Evolutionary conservation across 192 early-diverging fungal genomes (phyloP), one percentile per base, ranked within the genome.

Genomic region (Nowakowskiella sp.): DNA sequence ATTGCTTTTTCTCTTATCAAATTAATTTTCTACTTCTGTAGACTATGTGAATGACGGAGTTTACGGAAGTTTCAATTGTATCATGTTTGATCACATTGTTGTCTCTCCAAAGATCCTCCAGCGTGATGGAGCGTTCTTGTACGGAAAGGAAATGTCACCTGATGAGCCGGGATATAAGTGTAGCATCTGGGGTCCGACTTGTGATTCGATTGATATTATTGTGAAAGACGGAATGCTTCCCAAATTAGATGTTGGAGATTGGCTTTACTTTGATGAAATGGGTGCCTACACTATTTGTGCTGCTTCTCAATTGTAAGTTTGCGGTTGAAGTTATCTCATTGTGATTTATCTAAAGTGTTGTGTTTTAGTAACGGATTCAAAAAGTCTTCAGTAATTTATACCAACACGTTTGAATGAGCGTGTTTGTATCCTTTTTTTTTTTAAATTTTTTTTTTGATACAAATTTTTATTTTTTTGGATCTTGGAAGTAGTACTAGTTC

Each of bases 21-120:
- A 22, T 32, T 30, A 39, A 9, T 51, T 22, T 52, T 50, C 47
- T 61, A n/a, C 34, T 45, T n/a, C n/a, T n/a, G n/a, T 32, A 62
- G 21, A 99, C 73, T 99, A 99, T 72, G 85, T 99, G 67, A 99
- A 99, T 65, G 96, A 99, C 62, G 96, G 96, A 45, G 85, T 94
- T 74, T 99, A 99, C 61, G 94, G 90, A 44, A 83, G 83, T 65
- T 97, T 99, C 80, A 99, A 99, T 79, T 93, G 92, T 73, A 85
- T 96, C 73, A 84, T 91, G 51, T 99, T 94, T 72, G 96, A 99
- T 71, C 94, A 99, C 68, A 84, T 84, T 54, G 54, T 76, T 28
- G 85, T 88, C 23, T 49, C 66, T 31, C 85, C 94, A 24, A 62
- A 82, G 24, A 79, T 89, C 34, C 77, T 94, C 26, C 55, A 67